phyloP scores from a whole-genome alignment of 2,329 filamentous ascomycete genomes.

The Waltergamsia citrina region DNA sequence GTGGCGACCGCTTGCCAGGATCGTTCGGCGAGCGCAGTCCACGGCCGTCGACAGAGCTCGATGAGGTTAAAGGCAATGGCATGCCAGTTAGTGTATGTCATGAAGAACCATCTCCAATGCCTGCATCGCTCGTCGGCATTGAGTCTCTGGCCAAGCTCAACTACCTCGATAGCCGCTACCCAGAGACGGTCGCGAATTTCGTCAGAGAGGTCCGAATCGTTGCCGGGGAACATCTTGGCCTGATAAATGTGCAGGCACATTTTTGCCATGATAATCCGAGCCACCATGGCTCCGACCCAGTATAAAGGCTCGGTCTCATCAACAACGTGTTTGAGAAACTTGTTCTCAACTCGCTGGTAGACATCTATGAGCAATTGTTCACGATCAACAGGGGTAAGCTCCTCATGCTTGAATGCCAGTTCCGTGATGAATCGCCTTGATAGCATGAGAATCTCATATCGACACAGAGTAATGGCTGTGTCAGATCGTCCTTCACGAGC shows the following conservation, averaged over 20 bases:
- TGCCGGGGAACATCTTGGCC: conserved; percentile 54
- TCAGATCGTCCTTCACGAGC: conserved; percentile 42
- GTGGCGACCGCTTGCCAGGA: conserved; percentile 36
- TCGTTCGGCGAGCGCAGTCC: conserved; percentile 39
- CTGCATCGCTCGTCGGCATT: conserved; percentile 44
- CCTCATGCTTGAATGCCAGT: conserved; percentile 10
- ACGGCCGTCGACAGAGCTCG: conserved; percentile 34
- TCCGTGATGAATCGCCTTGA: conserved; percentile 21
- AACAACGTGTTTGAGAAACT: conserved; percentile 42
- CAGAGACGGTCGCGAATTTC: conserved; percentile 62
- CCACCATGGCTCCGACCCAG: conserved; percentile 60
- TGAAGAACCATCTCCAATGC: conserved; percentile 39
- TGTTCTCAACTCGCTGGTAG: conserved; percentile 42
- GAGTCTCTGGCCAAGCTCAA: conserved; percentile 58
- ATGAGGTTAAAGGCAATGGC: conserved; percentile 39
- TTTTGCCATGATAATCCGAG: conserved; percentile 66
- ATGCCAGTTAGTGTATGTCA: conserved; percentile 42
- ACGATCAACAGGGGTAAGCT: conserved; percentile 21
- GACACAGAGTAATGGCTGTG: conserved; percentile 35
- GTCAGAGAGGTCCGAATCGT: conserved; percentile 44
- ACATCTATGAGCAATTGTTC: conserved; percentile 40
- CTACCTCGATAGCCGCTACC: conserved; percentile 62
- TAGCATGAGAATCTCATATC: conserved; percentile 40
- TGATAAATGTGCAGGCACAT: conserved; percentile 72
- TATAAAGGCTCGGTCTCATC: conserved; percentile 43